phyloP scores from a whole-genome alignment of 2,329 filamentous ascomycete genomes.

The Sporothrix phasma region DNA sequence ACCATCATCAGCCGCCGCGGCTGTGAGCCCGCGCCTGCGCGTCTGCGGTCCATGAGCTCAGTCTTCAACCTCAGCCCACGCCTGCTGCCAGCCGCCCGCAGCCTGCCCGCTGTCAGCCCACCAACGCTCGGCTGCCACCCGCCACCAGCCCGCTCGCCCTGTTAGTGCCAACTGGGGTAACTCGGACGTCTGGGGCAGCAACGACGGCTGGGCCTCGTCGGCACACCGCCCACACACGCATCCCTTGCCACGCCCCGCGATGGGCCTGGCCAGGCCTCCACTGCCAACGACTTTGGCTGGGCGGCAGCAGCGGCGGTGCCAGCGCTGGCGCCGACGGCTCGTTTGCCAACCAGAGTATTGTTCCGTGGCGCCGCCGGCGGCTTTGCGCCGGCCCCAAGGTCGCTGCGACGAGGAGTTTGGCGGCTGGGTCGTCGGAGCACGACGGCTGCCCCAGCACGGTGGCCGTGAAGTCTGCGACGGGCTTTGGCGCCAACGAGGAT shows the following conservation, averaged over 20 bases:
- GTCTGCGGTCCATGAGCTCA: conserved; percentile 40
- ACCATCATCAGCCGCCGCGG: conserved; percentile 30
- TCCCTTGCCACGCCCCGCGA: no score
- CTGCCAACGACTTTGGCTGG: conserved; percentile 53
- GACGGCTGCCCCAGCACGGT: conserved; percentile 31
- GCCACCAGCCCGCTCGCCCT: conserved; percentile 27
- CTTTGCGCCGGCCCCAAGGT: conserved; percentile 59
- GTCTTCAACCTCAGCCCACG: conserved; percentile 73
- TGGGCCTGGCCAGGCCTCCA: conserved; percentile 1
- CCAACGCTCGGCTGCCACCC: conserved; percentile 32
- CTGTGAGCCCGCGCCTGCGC: conserved; percentile 31
- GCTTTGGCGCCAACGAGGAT: conserved; percentile 65
- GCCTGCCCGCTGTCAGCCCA: conserved; percentile 29
- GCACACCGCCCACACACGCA: no score
- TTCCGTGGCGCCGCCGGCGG: conserved; percentile 55
- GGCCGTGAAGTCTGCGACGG: conserved; percentile 44
- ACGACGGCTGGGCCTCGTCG: conserved; percentile 70
- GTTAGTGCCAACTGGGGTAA: conserved; percentile 32
- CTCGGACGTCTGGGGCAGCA: conserved; percentile 68
- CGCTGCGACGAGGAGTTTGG: conserved; percentile 87
- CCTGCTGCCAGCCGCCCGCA: conserved; percentile 33
- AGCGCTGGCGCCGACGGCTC: conserved; percentile 27
- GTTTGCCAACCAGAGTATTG: conserved; percentile 50
- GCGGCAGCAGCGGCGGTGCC: conserved; percentile 7
- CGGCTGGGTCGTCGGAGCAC: conserved; percentile 78